Conservation (phyloP, 2,329 filamentous ascomycete genomes). For the Epichloe bromicola region DNA sequence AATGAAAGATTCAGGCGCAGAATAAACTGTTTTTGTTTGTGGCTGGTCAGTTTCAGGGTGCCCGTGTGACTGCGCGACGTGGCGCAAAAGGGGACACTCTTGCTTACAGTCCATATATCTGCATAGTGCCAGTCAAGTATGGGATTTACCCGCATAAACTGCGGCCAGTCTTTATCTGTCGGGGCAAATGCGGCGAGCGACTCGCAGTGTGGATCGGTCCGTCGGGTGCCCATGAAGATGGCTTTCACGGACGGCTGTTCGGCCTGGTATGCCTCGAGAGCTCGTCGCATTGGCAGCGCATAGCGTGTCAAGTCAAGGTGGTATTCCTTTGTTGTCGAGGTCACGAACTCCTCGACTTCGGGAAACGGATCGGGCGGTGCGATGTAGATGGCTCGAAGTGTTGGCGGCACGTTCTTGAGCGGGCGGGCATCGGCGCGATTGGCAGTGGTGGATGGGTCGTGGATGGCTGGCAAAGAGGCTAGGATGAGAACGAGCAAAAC, state of each 20-base stretch:
- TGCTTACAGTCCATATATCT: constrained; percentile 81
- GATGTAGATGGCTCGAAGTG: constrained; percentile 77
- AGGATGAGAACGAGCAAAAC: constrained; percentile 83
- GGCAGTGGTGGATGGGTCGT: constrained; percentile 12
- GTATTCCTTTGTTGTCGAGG: constrained; percentile 51
- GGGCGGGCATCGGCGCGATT: constrained; percentile 6
- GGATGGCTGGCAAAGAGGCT: constrained; percentile 36
- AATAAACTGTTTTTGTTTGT: constrained; percentile 47
- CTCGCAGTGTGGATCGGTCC: constrained; percentile 85
- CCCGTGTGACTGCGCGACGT: too few relatives aligned
- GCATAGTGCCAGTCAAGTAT: constrained; percentile 96
- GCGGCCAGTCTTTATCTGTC: constrained; percentile 82
- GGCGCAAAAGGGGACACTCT: neutral
- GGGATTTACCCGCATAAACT: constrained; percentile 85
- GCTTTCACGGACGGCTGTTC: constrained; percentile 53
- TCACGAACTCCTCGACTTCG: constrained; percentile 77
- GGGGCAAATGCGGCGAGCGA: constrained; percentile 68
- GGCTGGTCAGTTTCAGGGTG: too few relatives aligned
- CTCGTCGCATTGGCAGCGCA: constrained; percentile 64
- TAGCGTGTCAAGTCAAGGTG: constrained; percentile 66
- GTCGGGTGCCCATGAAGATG: constrained; percentile 49
- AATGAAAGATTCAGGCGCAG: constrained; percentile 69
- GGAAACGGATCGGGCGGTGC: constrained; percentile 71
- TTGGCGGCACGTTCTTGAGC: constrained; percentile 21
- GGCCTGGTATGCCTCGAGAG: constrained; percentile 63